Evolutionary conservation across 2,329 filamentous ascomycete species (phyloP), one percentile per base, ranked within the genome.

Genomic region (Colletotrichum simmondsii): DNA sequence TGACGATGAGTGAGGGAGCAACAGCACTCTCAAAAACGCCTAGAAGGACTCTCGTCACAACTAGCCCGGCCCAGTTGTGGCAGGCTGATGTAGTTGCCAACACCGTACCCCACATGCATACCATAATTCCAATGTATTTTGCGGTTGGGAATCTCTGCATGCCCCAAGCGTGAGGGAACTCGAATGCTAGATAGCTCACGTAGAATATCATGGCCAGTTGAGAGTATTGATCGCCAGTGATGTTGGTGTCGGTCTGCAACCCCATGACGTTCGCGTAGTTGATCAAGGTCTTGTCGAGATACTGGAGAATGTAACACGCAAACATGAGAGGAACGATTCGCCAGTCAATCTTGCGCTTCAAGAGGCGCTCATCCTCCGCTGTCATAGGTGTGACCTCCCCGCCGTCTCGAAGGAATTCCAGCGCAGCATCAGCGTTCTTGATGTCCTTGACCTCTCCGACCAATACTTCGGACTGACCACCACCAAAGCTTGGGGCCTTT

Each of bases 101-200:
- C 0, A 81, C 82, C 6, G 82, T 72, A 37, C 86, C 84, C 85
- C 85, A 88, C 2, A 83, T 81, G 19, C 87, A 77, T 14, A 86
- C 81, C n/a, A 65, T 73, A 0, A 65, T 16, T 10, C 67, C 67
- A n/a, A 73, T 65, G 22, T 71, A 73, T n/a, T 65, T 73, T 7
- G 67, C 67, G 0, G 67, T 73, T 3, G 67, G 71, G 3, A 87
- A 81, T 0, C 76, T 62, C 1, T 90, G 86, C 88, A 92, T 90
- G 8, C 92, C 80, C 53, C 61, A 90, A 87, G 3, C 88, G 83
- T 75, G 89, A 88, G 0, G 89, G 88, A 1, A 92, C 73, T 91
- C 88, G 87, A 89, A 91, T 46, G 81, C 87, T 46, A 92, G 83
- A 77, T 92, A 89, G 2, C 89, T 89, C 26, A 92, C 89, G 1